Conservation (phyloP, 225 moss, liverwort and hornwort species). For the Lunularia cruciata region DNA sequence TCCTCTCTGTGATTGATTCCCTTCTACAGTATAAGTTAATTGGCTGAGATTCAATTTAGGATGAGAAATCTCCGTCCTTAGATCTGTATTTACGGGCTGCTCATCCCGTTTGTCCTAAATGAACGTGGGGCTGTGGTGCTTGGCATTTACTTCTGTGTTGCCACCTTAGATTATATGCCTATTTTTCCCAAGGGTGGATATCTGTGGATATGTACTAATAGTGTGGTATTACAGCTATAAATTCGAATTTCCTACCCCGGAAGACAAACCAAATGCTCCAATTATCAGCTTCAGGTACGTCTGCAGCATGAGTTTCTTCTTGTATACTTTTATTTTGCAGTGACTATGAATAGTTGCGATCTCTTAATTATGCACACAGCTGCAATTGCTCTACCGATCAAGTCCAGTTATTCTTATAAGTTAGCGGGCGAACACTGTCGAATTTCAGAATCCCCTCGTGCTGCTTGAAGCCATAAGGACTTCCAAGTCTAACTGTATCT, state of each 20-base stretch:
- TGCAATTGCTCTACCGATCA: no score
- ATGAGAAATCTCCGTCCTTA: not conserved
- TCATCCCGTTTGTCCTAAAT: not conserved
- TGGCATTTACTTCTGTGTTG: not conserved
- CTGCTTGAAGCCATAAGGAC: no score
- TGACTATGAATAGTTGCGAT: no score
- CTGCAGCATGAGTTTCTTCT: not conserved
- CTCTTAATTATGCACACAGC: no score
- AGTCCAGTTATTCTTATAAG: not conserved
- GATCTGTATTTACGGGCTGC: not conserved
- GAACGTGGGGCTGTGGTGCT: not conserved
- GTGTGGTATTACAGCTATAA: conserved; percentile 61
- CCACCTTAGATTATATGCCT: not conserved
- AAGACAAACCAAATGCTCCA: conserved; percentile 92
- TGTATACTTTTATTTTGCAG: not conserved
- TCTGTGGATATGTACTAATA: not conserved
- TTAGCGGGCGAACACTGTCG: not conserved
- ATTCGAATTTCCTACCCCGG: conserved; percentile 98
- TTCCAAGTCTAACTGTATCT: not conserved
- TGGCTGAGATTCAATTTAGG: no score
- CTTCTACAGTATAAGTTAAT: not conserved
- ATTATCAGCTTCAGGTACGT: conserved; percentile 92
- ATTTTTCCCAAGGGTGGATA: not conserved
- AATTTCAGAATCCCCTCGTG: not conserved
- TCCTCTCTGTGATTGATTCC: not conserved